Evolutionary conservation across 805 yeast species (phyloP).

Genomic region (Yarrowia phangngaensis): DNA sequence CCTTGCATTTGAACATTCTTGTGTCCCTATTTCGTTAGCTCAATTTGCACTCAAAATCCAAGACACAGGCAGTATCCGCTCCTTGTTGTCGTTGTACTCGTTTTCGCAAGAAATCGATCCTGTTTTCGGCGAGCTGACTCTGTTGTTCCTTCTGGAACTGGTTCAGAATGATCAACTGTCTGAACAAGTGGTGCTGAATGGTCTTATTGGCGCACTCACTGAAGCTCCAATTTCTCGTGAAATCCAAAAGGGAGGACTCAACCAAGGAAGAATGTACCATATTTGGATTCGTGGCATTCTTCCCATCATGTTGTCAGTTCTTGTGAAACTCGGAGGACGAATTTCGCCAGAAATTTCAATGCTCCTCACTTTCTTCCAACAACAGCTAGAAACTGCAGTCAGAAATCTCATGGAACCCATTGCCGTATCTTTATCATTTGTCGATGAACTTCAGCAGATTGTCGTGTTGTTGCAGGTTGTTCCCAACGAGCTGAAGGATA

Average conservation of each 20-base stretch:
- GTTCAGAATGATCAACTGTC: conserved; percentile 61
- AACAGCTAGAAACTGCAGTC: conserved; percentile 62
- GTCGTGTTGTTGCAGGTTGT: conserved; percentile 60
- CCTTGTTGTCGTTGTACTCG: conserved; percentile 62
- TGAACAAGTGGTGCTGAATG: conserved; percentile 57
- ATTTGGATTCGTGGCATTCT: conserved; percentile 86
- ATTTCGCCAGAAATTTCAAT: conserved; percentile 61
- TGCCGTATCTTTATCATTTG: conserved; percentile 46
- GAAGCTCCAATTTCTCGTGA: conserved; percentile 69
- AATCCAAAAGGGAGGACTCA: conserved; percentile 62
- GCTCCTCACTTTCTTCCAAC: conserved; percentile 58
- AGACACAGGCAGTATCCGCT: conserved; percentile 57
- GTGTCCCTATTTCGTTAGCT: conserved; percentile 30
- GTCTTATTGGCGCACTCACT: conserved; percentile 61
- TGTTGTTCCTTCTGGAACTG: conserved; percentile 66
- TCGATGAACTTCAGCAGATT: conserved; percentile 67
- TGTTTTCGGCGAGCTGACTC: conserved; percentile 65
- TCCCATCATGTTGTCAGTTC: conserved; percentile 57
- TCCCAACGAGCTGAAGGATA: conserved; percentile 2
- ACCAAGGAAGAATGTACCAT: conserved; percentile 52
- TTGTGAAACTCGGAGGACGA: conserved; percentile 60
- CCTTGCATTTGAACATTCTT: conserved; percentile 38
- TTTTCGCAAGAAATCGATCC: conserved; percentile 65
- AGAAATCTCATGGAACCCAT: conserved; percentile 62
- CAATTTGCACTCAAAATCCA: conserved; percentile 52